Evolutionary conservation across 495 filamentous ascomycete genomes (phyloP), one percentile per base, ranked within the genome.

Genomic region (Penicillium cinerascens): DNA sequence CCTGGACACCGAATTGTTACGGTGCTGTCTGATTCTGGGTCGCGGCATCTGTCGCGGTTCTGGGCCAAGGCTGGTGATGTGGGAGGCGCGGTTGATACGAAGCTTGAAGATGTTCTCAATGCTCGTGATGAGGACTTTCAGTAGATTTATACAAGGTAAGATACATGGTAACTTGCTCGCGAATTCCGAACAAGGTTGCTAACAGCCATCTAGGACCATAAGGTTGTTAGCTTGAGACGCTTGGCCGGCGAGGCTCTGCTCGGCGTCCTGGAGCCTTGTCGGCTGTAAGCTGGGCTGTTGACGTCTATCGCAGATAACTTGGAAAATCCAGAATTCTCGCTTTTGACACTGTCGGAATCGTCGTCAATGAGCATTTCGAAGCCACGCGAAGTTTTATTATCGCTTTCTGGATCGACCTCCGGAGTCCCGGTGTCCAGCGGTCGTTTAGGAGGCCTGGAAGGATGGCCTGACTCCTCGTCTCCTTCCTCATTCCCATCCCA

Each of bases 1-100:
- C 82, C 80, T n/a, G 87, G 84, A 0, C 86, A 92, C 61, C 75
- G 82, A 37, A 84, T 99, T 41, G 92, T 97, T 21, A 99, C 93
- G 0, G 78, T 99, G 13, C 71, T 97, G 40, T 97, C 92, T 63
- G 93, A 99, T 68, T 88, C 86, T 23, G 93, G 93, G 2, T 87
- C 87, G 17, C 78, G 93, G 58, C 95, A 99, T 70, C 72, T 99
- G 22, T 95, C 88, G 53, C 92, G 92, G 65, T 96, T 98, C 71
- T 98, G 91, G 90, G 87, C 88, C 52, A 80, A 81, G 50, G 84
- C 89, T 36, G 89, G 84, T 9, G 81, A 87, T 45, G 76, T 91
- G 51, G 89, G 86, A 4, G 78, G 71, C 21, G 75, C 75, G 6
- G 68, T 66, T 17, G 75, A 78, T 51, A 81, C 72, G 6, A 76